A percentile compares a stretch with the other conserved stretches of the same genome.
Conservation (phyloP, 768 basidiomycete species). For the Suillus discolor region DNA sequence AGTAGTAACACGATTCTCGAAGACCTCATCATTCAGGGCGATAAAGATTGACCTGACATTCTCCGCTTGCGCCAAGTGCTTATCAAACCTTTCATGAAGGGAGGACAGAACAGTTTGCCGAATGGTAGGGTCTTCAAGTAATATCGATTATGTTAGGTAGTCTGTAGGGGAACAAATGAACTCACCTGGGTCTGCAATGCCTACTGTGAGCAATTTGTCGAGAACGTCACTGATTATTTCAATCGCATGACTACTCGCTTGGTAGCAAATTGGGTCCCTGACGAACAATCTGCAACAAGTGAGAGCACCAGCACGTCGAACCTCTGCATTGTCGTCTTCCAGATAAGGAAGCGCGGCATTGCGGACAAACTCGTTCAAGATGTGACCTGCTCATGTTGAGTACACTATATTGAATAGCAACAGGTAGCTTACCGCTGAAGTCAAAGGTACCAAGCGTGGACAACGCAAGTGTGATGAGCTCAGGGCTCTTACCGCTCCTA, state of each 20-base stretch:
- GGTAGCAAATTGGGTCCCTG: slow-evolving; percentile 93
- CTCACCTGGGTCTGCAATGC: slow-evolving; percentile 92
- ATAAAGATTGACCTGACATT: slow-evolving; percentile 98
- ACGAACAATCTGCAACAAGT: slow-evolving; percentile 93
- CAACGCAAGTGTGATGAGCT: slow-evolving; percentile 80
- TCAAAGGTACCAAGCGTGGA: slow-evolving; percentile 90
- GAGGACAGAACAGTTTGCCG: slow-evolving; percentile 84
- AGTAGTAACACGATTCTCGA: slow-evolving; percentile 90
- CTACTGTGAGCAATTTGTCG: slow-evolving; percentile 93
- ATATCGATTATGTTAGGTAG: slow-evolving; percentile 13
- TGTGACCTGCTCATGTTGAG: slow-evolving; percentile 60
- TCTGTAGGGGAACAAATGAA: neutral
- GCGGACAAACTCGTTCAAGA: slow-evolving; percentile 94
- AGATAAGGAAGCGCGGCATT: slow-evolving; percentile 90
- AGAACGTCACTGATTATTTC: slow-evolving; percentile 98
- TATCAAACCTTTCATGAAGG: slow-evolving; percentile 92
- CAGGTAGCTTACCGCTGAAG: slow-evolving; percentile 70
- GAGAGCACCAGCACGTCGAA: slow-evolving; percentile 85
- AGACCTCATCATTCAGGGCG: slow-evolving; percentile 95
- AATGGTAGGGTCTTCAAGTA: slow-evolving; percentile 63
- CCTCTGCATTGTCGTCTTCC: slow-evolving; percentile 88
- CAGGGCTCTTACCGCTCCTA: slow-evolving; percentile 62
- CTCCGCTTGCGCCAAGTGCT: slow-evolving; percentile 96
- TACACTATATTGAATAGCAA: neutral
- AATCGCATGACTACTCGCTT: slow-evolving; percentile 94